Percentiles rank a stretch among this genome's conserved stretches.
Conservation (phyloP, 805 yeast species). For the Cyberlindnera xishuangbannaensis region DNA sequence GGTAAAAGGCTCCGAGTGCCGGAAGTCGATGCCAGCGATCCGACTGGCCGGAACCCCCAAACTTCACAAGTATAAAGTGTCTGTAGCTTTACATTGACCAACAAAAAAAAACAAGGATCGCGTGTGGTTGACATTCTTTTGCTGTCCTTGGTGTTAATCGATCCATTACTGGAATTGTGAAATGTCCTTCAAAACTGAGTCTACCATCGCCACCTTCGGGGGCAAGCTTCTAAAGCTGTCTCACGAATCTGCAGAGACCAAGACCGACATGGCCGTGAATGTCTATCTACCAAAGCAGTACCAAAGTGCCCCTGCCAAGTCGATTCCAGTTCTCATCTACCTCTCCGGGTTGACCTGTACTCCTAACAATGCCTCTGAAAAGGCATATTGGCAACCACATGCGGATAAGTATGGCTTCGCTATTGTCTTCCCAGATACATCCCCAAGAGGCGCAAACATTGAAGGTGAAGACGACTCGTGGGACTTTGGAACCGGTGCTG, state of each 20-base stretch:
- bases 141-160: no score
- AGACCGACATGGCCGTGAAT: slow-evolving; percentile 77
- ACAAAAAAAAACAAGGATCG: no score
- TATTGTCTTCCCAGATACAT: slow-evolving; percentile 90
- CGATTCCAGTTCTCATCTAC: slow-evolving; percentile 70
- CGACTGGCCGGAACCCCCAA: no score
- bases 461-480: slow-evolving; percentile 79
- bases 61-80: no score
- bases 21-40: no score
- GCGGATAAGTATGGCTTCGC: slow-evolving; percentile 83
- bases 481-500: slow-evolving; percentile 95
- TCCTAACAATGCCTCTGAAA: slow-evolving; percentile 89
- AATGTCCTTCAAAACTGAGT: slow-evolving; percentile 22
- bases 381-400: slow-evolving; percentile 79
- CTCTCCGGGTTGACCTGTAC: slow-evolving; percentile 91
- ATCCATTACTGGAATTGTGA: no score
- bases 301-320: slow-evolving; percentile 22
- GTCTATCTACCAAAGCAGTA: slow-evolving; percentile 67
- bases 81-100: no score
- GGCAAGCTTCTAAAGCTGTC: slow-evolving; percentile 72
- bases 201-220: slow-evolving; percentile 45
- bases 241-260: slow-evolving; percentile 62
- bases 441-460: slow-evolving; percentile 80
- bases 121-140: no score
- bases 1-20: no score